A percentile compares a stretch with the other conserved stretches of the same genome.
These are phyloP conservation scores for Cladosporium sp. DNA, from an alignment of 2,329 filamentous ascomycete species.

Conservation along the genomic window DNA sequence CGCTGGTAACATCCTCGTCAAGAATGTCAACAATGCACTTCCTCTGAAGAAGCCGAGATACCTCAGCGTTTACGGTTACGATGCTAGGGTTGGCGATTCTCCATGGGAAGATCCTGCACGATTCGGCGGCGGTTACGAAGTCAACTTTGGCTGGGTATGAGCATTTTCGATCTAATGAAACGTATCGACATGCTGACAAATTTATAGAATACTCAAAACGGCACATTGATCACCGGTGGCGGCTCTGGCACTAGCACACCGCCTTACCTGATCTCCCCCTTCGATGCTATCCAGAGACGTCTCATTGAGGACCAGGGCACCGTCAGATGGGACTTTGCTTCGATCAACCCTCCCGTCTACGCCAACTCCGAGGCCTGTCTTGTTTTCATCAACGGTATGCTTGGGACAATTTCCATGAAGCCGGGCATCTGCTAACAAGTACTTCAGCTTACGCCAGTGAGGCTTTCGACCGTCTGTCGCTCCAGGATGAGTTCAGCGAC, in stretches of 20 bases:
- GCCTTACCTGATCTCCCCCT: conserved; percentile 35
- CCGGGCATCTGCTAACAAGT: background rate
- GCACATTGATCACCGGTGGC: conserved; percentile 41
- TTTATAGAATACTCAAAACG: conserved; percentile 20
- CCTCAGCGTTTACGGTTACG: conserved; percentile 37
- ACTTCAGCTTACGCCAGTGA: conserved; percentile 37
- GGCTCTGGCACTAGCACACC: conserved; percentile 38
- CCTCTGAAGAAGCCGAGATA: conserved; percentile 45
- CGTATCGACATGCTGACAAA: background rate
- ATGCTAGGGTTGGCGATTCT: conserved; percentile 23
- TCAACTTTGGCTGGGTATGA: conserved; percentile 15
- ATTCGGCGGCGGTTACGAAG: conserved; percentile 36
- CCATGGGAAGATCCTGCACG: conserved; percentile 36
- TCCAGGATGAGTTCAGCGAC: conserved; percentile 41
- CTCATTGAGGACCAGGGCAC: conserved; percentile 25
- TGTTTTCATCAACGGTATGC: conserved; percentile 53
- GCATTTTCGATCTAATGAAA: background rate
- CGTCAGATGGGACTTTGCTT: conserved; percentile 20
- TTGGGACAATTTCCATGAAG: background rate
- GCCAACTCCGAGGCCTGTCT: conserved; percentile 38
- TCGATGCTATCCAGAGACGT: conserved; percentile 37
- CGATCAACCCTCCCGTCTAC: conserved; percentile 21
- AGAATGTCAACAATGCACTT: conserved; percentile 56
- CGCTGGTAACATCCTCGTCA: conserved; percentile 56
- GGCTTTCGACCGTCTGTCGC: conserved; percentile 37